Base-by-base conservation (phyloP, 2,329 filamentous ascomycete species). In the Microcyclosporella mali region DNA sequence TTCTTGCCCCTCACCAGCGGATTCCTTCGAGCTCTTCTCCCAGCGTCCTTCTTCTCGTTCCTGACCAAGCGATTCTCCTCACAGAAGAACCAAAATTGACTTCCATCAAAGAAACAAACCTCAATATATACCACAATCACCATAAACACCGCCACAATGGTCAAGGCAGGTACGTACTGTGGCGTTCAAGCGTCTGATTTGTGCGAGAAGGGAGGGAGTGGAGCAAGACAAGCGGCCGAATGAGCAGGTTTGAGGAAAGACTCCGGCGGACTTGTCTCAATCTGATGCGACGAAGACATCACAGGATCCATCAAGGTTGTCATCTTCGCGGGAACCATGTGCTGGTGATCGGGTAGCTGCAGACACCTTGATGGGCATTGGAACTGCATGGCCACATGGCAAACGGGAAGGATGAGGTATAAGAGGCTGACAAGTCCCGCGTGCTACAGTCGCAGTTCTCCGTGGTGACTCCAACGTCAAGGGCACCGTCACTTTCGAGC, bases 391-490 rank as follows among this genome's bases (percentile, higher is more conserved):
- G n/a, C 31, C 31, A 34, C 33, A 34, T 18, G 33, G 3, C 10
- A 18, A 6, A 11, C 11, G 33, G 14, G 3, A 17, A 16, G 33
- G n/a, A 18, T 6, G n/a, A 25, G 28, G 18, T 18, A 25, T 8
- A 27, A 14, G n/a, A 19, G 25, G 37, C 37, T 39, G 17, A 39
- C 37, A 9, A 18, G 8, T 14, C 29, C 31, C 15, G 4, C n/a
- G 14, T 21, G 3, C 30, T 32, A 47, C 65, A 97, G 92, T 97
- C 75, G 86, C 85, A 74, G 88, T 95, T 70, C 74, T 98, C 77
- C 90, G 92, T 72, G 92, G 92, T 80, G 92, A 97, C 81, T 88
- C 88, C 71, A 94, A 89, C 77, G 75, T 98, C 78, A 75, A 81
- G 67, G 92, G 92, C 65, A 92, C 86, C 72, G 85, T 98, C 66